Evolutionary conservation across 352 stramenopile genomes (phyloP).

Genomic region (Phytopythium cucurbitacearum): DNA sequence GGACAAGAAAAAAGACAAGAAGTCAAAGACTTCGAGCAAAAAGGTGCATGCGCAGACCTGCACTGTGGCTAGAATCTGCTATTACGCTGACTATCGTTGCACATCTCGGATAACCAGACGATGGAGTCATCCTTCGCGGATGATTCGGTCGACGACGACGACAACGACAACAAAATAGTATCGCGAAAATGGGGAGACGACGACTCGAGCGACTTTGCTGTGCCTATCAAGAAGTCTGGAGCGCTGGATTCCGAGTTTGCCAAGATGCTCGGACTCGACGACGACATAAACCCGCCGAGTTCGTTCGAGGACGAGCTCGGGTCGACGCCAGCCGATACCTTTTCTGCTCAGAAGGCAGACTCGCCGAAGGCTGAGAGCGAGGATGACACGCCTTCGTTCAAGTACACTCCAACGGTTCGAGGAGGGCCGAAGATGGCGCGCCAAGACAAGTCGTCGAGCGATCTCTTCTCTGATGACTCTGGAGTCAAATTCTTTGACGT

Average conservation of each 20-base stretch:
- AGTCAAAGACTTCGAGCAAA: constrained; percentile 2
- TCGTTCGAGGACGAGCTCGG: too few relatives aligned
- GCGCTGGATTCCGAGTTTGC: constrained; percentile 57
- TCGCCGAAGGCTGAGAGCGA: too few relatives aligned
- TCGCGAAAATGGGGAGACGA: constrained; percentile 11
- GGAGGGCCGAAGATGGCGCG: too few relatives aligned
- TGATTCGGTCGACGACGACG: constrained; percentile 15
- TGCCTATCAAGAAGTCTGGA: constrained; percentile 12
- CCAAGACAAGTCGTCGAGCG: too few relatives aligned
- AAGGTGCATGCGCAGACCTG: neutral
- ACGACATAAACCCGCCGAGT: constrained; percentile 13
- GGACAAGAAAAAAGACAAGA: constrained; percentile 45
- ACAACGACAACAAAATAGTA: constrained; percentile 5
- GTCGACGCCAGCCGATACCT: too few relatives aligned
- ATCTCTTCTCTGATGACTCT: neutral
- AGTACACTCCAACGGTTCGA: constrained; percentile 1
- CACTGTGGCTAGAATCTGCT: too few relatives aligned
- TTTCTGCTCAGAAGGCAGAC: too few relatives aligned
- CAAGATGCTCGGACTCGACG: constrained; percentile 59
- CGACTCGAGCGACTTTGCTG: constrained; percentile 16
- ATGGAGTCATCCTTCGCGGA: constrained; percentile 21
- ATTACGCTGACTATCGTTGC: neutral
- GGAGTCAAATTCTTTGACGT: constrained; percentile 2
- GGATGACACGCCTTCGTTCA: neutral
- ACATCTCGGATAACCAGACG: neutral